Evolutionary conservation across 106 monocot genomes (phyloP).

Genomic region (Acorus calamus): DNA sequence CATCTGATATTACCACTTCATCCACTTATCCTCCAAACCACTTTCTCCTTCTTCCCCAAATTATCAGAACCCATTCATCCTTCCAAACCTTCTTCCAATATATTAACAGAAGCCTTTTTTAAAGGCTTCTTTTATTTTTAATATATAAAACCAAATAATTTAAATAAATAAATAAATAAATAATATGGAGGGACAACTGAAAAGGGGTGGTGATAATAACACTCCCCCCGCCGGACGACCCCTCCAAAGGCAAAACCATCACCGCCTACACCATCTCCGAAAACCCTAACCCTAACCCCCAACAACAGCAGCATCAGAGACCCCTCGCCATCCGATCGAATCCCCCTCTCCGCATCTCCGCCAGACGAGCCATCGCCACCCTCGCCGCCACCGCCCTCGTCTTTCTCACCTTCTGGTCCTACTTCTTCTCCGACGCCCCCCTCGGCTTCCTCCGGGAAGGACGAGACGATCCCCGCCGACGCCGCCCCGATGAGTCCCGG

Average conservation of each 20-base stretch:
- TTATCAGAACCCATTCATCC: too few species aligned
- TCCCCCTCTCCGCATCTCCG: not conserved
- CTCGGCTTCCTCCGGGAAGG: conserved; percentile 3
- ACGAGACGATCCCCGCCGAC: not conserved
- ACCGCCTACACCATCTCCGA: conserved; percentile 17
- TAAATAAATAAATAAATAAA: too few species aligned
- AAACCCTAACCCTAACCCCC: not conserved
- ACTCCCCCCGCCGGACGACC: conserved; percentile 19
- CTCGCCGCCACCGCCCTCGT: not conserved
- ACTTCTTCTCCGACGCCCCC: conserved; percentile 1
- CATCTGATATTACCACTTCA: too few species aligned
- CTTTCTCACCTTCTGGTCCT: conserved; percentile 6
- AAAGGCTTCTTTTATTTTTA: too few species aligned
- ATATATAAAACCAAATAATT: too few species aligned
- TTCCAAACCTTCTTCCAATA: too few species aligned
- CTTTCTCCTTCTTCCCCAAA: too few species aligned
- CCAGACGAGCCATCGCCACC: not conserved
- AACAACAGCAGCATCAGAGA: not conserved
- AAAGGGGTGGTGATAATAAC: conserved; percentile 17
- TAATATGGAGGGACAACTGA: not conserved
- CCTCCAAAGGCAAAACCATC: conserved; percentile 22
- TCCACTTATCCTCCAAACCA: too few species aligned
- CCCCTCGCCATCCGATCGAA: too few species aligned
- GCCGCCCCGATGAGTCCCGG: not conserved
- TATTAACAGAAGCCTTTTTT: too few species aligned